Conservation (phyloP, 106 monocot species). For the Allium cepa region DNA sequence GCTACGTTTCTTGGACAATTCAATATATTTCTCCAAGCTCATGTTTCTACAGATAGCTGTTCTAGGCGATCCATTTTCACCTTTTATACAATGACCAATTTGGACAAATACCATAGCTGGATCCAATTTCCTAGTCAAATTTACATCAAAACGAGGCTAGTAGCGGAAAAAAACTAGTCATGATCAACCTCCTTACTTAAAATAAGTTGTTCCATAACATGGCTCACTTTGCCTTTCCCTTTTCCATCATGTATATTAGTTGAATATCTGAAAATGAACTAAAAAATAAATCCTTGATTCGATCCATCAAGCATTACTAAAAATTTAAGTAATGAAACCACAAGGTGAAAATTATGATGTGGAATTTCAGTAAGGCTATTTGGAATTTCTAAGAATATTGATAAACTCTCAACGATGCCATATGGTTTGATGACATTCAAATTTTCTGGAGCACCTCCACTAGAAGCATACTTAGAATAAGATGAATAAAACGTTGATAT, state of each 20-base stretch:
- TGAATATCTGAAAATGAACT: conserved; percentile 22
- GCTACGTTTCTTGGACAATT: conserved; percentile 26
- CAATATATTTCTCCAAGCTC: conserved; percentile 25
- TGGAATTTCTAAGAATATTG: conserved; percentile 35
- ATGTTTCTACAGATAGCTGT: conserved; percentile 12
- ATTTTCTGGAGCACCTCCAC: not conserved
- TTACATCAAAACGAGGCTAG: conserved; percentile 49
- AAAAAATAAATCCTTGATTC: conserved; percentile 36
- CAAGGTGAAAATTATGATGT: conserved; percentile 32
- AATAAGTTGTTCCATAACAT: conserved; percentile 27
- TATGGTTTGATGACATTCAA: not conserved
- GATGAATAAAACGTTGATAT: not conserved
- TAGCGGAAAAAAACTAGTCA: conserved; percentile 44
- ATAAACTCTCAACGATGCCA: not conserved
- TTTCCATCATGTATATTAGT: not conserved
- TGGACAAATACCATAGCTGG: conserved; percentile 43
- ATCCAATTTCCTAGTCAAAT: conserved; percentile 50
- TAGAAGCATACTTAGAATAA: not conserved
- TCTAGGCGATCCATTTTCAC: conserved; percentile 1
- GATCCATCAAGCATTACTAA: conserved; percentile 72
- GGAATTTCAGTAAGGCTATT: conserved; percentile 26
- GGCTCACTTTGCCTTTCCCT: too few relatives aligned
- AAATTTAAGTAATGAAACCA: conserved; percentile 52
- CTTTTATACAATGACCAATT: conserved; percentile 69
- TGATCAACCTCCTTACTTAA: conserved; percentile 41